Base-by-base conservation (phyloP, 805 yeast genomes). In the Sungouiozyma intestinalis region DNA sequence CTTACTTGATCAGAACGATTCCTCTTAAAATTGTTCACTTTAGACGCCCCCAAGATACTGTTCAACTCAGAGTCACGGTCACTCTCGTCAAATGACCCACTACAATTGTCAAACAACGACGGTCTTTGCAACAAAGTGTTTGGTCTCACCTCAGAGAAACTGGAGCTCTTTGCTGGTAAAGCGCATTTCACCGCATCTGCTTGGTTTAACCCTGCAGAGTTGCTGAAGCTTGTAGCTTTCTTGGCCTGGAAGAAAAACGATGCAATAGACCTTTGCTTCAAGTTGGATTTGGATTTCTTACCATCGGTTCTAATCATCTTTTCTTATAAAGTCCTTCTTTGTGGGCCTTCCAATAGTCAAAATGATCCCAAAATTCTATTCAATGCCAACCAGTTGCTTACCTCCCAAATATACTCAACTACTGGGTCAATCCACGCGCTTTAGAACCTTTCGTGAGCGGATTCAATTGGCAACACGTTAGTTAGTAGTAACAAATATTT, bases 61-160 rank as follows among this genome's bases (percentile, higher is more conserved):
- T 50, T 43, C 16, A 53, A 19, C 35, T 57, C 59, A 11, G 40
- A 48, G 36, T 52, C 57, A 6, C 51, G 53, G 45, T 58, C 57
- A 29, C 53, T 52, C 27, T 60, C 65, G 36, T 57, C 65, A 42
- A 60, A 60, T 14, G 65, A 58, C 11, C 63, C 65, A 21, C 54
- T 58, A 2, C 62, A 53, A 33, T 42, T 38, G 18, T 44, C 42
- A 2, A 48, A 36, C 14, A 38, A n/a, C 4, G 46, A 46, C 2
- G 50, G 43, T 2, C 39, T 21, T n/a, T 32, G 35, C 7, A 33
- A 24, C 11, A 31, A 37, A 21, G 20, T 27, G n/a, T 17, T 35
- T 2, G 11, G 14, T 16, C 34, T 33, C 2, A 39, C 40, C 24
- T 31, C 45, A 8, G 36, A 16, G n/a, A 21, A 37, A 36, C 15